Base-by-base conservation (phyloP, 768 basidiomycete species). In the Lactarius indigo region DNA sequence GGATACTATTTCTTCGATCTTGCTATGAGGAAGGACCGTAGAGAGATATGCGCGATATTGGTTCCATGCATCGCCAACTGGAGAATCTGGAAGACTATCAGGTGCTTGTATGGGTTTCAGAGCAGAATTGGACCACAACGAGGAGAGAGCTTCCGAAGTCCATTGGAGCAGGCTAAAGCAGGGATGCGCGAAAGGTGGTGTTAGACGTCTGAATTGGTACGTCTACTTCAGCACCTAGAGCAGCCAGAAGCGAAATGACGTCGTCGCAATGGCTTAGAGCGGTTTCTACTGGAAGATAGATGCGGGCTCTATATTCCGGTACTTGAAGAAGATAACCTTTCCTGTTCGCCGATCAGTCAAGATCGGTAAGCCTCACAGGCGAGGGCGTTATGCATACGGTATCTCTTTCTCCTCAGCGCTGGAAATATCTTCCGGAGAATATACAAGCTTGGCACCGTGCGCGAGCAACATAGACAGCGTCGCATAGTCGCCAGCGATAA, bases 391-490 rank as follows among this genome's bases (percentile, higher is more conserved):
- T 18, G 62, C 59, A 26, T 65, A 75, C 50, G 61, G 70, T 31
- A 31, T 31, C 31, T 31, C 31, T 72, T 58, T 72, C 18, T 71
- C 70, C 12, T 68, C 44, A 3, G 74, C 71, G 28, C 66, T 66
- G 33, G 73, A 72, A 39, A 69, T 72, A 13, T 75, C 75, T 28
- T 77, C 75, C 33, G 69, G 68, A 6, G 69, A 69, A 61, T 73
- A 70, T 1, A 33, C 47, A 17, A 73, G 37, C 59, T 73, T 75
- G 12, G 75, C 75, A 1, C 74, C 77, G 44, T 77, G 64, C 0
- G 76, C 75, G 5, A 77, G 66, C 10, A 78, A 66, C 4, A 76
- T 47, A 1, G 75, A 76, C 1, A 75, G 56, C 26, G 72, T 74
- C 13, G 74, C 72, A 41, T 73, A 73, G 39, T 75, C 63, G 12